Evolutionary conservation across 2,329 filamentous ascomycete genomes (phyloP), one percentile per base, ranked within the genome.

Genomic region (Ascosphaera aggregata): DNA sequence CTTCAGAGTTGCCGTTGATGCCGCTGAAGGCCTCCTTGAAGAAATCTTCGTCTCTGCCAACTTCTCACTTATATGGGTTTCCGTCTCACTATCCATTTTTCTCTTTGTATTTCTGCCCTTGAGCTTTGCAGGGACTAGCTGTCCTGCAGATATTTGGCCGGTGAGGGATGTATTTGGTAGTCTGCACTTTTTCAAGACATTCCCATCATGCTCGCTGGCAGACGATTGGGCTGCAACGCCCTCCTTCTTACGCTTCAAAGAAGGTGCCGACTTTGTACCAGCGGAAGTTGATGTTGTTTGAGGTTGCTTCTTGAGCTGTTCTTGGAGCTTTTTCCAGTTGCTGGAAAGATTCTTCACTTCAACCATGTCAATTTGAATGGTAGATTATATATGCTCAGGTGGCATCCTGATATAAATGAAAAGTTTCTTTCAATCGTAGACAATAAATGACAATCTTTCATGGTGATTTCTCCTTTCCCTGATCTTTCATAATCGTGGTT

Each of bases 11-110:
- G 62, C 71, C 59, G 35, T 66, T 62, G 58, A 64, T 44, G 62
- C 71, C 59, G 35, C 66, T 62, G 58, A 80, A 78, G 13, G 70
- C 70, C 49, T 72, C 66, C 24, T 69, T 66, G 31, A 78, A 51
- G 42, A 69, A 63, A 48, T 73, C 68, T 18, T 68, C 54, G 48
- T 69, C 64, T 47, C 74, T 68, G 44, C 74, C 66, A 45, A 69
- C 63, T 9, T 69, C 65, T 66, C 73, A 73, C 37, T 75, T 56
- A 5, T 66, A 65, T 18, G 73, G 61, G 13, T 31, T 39, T 50
- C 45, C n/a, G 41, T 19, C 39, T 47, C 51, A 36, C 48, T 48
- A 40, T 45, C 48, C 19, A 43, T 43, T 38, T 41, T 38, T 32
- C 36, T 37, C 16, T 49, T 45, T 9, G 41, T 46, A 43, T 50